These are phyloP conservation scores for Eimeria maxima DNA, from an alignment of 169 alveolate genomes.

Conservation along the genomic window DNA sequence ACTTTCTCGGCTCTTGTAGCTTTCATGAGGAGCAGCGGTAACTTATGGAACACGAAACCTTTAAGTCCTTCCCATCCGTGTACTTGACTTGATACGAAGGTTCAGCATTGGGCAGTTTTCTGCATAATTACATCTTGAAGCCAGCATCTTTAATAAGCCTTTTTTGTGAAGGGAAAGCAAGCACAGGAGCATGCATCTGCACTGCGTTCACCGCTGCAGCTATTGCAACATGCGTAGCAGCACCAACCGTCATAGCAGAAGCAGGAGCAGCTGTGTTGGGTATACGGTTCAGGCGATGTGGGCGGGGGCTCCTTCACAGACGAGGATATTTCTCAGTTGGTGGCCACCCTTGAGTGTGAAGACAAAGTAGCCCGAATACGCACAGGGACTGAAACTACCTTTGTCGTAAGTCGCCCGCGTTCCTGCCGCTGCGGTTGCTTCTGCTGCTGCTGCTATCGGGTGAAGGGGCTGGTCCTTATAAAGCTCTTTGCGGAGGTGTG, in stretches of 20 bases:
- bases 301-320: constrained; percentile 78
- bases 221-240: not conserved
- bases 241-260: not conserved
- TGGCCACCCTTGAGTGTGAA: constrained; percentile 79
- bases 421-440: not conserved
- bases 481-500: not conserved
- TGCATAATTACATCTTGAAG: not conserved
- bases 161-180: not conserved
- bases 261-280: not conserved
- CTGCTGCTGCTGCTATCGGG: not conserved
- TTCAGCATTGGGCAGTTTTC: not conserved
- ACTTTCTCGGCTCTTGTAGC: constrained; percentile 81
- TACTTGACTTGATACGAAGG: not conserved
- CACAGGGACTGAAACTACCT: constrained; percentile 44
- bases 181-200: not conserved
- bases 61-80: not conserved
- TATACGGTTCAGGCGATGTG: constrained; percentile 59
- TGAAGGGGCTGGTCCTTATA: not conserved
- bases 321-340: constrained; percentile 78
- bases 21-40: constrained; percentile 82
- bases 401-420: constrained; percentile 42
- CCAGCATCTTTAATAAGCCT: not conserved
- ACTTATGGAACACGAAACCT: not conserved
- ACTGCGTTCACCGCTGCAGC: not conserved
- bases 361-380: constrained; percentile 75